These are phyloP conservation scores for Maudiozyma serrabonitensis DNA, from an alignment of 805 yeast species.

Conservation along the genomic window DNA sequence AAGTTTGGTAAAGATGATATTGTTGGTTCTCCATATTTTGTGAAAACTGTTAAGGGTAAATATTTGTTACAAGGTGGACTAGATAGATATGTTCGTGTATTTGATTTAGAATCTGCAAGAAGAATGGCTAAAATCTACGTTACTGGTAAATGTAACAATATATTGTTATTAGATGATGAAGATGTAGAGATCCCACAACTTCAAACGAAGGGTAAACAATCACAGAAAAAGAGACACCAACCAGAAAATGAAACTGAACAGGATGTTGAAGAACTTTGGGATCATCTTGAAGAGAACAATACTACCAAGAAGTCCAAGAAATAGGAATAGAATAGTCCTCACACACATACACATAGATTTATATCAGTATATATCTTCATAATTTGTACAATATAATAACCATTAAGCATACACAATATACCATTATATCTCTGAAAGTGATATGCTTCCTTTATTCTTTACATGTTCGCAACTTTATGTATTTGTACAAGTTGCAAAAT, in stretches of 20 bases:
- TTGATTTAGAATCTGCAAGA: constrained; percentile 49
- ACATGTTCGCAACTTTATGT: no score
- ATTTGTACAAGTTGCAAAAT: no score
- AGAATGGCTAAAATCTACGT: constrained; percentile 59
- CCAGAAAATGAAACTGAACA: constrained; percentile 24
- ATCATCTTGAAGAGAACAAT: constrained; percentile 12
- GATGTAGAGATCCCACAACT: constrained; percentile 29
- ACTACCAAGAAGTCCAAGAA: constrained; percentile 8
- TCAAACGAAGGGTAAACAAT: constrained; percentile 25
- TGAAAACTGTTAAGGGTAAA: constrained; percentile 24
- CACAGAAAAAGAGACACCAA: constrained; percentile 30
- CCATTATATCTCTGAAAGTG: no score
- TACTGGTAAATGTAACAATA: constrained; percentile 51
- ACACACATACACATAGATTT: no score
- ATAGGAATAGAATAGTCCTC: not conserved
- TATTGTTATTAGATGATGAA: constrained; percentile 27
- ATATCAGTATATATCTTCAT: not conserved
- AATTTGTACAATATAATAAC: not conserved
- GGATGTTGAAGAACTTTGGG: constrained; percentile 23
- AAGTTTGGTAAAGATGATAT: constrained; percentile 74
- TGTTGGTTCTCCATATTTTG: constrained; percentile 37
- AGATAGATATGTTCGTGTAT: constrained; percentile 79
- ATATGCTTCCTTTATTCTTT: no score
- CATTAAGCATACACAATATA: no score
- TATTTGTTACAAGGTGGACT: constrained; percentile 71